Percentiles rank a stretch among this genome's conserved stretches.
Conservation (phyloP, 805 yeast genomes). For the Candida ponderosae region DNA sequence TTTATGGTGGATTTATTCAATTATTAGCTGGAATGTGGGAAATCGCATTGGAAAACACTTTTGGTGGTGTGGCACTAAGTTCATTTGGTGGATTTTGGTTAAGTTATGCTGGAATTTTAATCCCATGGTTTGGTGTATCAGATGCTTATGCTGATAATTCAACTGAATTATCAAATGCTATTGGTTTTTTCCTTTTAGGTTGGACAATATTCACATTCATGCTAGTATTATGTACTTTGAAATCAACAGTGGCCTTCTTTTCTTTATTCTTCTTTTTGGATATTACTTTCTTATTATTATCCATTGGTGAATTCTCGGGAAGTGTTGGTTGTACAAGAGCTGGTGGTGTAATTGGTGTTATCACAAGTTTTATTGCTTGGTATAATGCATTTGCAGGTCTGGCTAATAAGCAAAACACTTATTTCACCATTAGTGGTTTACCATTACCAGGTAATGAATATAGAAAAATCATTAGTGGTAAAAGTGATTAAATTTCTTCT, state of each 20-base stretch:
- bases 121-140: constrained; percentile 52
- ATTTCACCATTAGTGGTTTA: constrained; percentile 22
- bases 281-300: constrained; percentile 47
- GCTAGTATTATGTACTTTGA: constrained; percentile 44
- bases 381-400: constrained; percentile 57
- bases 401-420: constrained; percentile 49
- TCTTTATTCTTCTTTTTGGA: constrained; percentile 43
- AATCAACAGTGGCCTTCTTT: constrained; percentile 61
- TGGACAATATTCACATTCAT: constrained; percentile 60
- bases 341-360: constrained; percentile 49
- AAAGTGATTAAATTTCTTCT: neutral
- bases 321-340: constrained; percentile 35
- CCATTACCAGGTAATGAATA: constrained; percentile 22
- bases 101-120: constrained; percentile 50
- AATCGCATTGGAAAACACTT: constrained; percentile 53
- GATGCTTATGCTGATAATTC: constrained; percentile 37
- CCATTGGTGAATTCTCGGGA: constrained; percentile 42
- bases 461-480: constrained; percentile 3
- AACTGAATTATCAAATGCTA: constrained; percentile 35
- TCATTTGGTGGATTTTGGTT: constrained; percentile 71
- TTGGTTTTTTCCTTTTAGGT: constrained; percentile 52
- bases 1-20: constrained; percentile 59
- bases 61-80: constrained; percentile 57
- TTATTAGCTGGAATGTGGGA: constrained; percentile 63
- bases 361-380: constrained; percentile 48